Evolutionary conservation across 805 yeast species (phyloP), one percentile per base, ranked within the genome.

Genomic region (Priceomyces carsonii): DNA sequence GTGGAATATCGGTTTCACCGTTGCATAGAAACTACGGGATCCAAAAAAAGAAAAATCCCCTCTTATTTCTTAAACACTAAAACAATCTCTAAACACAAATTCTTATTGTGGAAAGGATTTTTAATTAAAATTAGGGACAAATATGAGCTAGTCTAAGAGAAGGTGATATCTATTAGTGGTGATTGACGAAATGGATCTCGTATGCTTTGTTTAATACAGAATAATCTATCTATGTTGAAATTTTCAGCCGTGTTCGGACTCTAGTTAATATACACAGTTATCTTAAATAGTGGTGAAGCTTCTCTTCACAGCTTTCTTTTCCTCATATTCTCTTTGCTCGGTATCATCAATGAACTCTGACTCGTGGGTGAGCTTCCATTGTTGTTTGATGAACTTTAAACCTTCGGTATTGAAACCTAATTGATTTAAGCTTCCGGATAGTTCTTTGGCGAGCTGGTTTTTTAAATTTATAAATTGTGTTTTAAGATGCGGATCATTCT

Each of bases 381-480:
- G 88, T 28, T 73, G 77, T 53, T 79, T 81, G 40, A 85, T 60
- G 48, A 78, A 85, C 47, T 75, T 77, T 57, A 93, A 67, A 3
- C 96, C 97, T 42, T 85, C 90, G 13, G 87, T 69, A 52, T 93
- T 93, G 66, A 75, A 82, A 7, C 97, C 98, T 29, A 93, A 69
- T 40, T 77, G 82, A 29, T 73, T 67, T 10, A 75, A 66, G 14
- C 78, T 77, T 3, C 55, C 48, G 30, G 63, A 61, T 34, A 93
- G 65, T 35, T 78, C 76, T 1, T 37, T 47, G 43, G 95, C 73
- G 37, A 93, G 65, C 45, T 77, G 77, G 6, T 58, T 56, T 50
- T 82, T 83, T 29, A 91, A 84, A 18, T 66, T 66, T 18, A 75
- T 72, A 30, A 93, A 66, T 48, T 81, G 85, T 35, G 71, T 70